Evolutionary conservation across 148 eudicot genomes (phyloP).

Genomic region (Bassia scoparia): DNA sequence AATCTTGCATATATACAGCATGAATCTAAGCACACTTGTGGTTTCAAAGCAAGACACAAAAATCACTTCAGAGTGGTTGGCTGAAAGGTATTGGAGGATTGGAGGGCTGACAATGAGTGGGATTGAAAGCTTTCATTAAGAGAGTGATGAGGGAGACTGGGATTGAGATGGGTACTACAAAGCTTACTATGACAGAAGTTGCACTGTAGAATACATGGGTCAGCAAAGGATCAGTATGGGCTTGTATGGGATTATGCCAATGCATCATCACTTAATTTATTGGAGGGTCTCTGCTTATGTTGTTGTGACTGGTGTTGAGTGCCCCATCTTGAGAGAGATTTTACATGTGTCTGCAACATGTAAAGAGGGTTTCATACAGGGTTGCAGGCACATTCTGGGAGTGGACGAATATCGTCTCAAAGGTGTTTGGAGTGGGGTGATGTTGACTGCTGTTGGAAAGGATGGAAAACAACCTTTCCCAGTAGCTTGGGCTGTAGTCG

Average conservation of each 20-base stretch:
- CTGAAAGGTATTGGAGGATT: conserved; percentile 3
- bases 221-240: not conserved
- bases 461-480: not conserved
- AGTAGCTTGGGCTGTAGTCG: no score
- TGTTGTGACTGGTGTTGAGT: no score
- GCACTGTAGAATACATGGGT: not conserved
- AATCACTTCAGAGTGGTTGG: not conserved
- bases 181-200: not conserved
- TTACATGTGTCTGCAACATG: not conserved
- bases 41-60: not conserved
- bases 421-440: not conserved
- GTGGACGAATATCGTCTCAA: not conserved
- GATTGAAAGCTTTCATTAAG: not conserved
- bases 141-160: not conserved
- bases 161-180: not conserved
- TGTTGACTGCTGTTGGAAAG: not conserved
- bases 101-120: not conserved
- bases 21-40: not conserved
- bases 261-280: not conserved
- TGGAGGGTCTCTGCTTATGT: not conserved
- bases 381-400: not conserved
- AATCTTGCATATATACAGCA: not conserved
- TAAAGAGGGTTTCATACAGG: not conserved
- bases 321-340: no score
- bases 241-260: conserved; percentile 13